Base-by-base conservation (phyloP, 2,329 filamentous ascomycete species). In the Ophiostoma australiae region DNA sequence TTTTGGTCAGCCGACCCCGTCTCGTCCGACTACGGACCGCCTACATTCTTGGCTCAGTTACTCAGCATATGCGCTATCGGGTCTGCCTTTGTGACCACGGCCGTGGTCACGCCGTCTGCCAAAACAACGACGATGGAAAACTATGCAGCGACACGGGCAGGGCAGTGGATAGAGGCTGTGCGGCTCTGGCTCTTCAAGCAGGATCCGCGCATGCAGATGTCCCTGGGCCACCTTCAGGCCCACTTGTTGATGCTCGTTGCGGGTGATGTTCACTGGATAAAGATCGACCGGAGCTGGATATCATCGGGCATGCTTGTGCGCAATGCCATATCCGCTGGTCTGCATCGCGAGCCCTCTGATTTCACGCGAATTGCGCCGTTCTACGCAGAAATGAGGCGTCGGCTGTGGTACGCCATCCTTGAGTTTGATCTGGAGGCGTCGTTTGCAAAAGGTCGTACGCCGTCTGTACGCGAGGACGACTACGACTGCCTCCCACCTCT, bases 151-250 rank as follows among this genome's bases (percentile, higher is more conserved):
- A 41, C 35, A 33, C 63, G 63, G 6, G 63, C 63, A 6, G 35
- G 63, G 1, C 63, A 39, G 35, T 66, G 63, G 63, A 66, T 66
- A 8, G 63, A 66, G 20, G 63, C 63, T 17, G 63, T 66, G 35
- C 63, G 63, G 17, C 63, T 66, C 5, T 66, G 63, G 63, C 63
- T 66, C 7, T 66, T 66, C 63, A 66, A 66, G 35, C 63, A 66
- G 63, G 63, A 66, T 17, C 63, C 63, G 33, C 63, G 63, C 8
- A 37, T 66, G 63, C 63, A 66, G 63, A 66, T 66, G 63, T 39
- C 63, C 2, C 35, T 66, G 20, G 63, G 63, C 4, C 63, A 66
- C 35, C 63, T 66, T 11, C 63, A 66, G 11, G 63, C 63, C 15
- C 33, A 37, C 33, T 17, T 66, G 63, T 17, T 66, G 63, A 66